phyloP scores from a whole-genome alignment of 2,329 filamentous ascomycete genomes.

The Phaeosphaeria sp. region DNA sequence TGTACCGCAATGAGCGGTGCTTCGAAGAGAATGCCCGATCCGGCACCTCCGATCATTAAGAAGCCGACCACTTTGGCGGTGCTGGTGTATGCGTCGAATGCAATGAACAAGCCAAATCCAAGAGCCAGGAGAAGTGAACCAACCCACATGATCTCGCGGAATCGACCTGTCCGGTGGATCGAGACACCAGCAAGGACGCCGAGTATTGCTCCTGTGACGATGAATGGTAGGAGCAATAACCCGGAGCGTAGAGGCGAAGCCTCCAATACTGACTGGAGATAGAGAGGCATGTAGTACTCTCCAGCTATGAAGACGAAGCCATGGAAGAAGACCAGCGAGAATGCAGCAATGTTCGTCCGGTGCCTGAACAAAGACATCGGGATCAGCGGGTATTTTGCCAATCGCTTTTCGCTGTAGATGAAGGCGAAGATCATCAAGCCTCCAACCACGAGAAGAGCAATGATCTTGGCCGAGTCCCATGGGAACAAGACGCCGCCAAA shows the following conservation, averaged over 20 bases:
- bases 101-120: slow-evolving; percentile 46
- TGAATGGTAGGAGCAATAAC: slow-evolving; percentile 68
- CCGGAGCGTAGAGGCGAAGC: slow-evolving; percentile 67
- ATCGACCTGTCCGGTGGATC: slow-evolving; percentile 55
- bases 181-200: slow-evolving; percentile 57
- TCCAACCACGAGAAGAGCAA: slow-evolving; percentile 62
- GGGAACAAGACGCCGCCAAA: slow-evolving; percentile 62
- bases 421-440: slow-evolving; percentile 59
- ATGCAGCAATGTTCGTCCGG: slow-evolving; percentile 63
- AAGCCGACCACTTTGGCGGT: slow-evolving; percentile 53
- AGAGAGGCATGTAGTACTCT: slow-evolving; percentile 76
- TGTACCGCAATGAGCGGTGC: slow-evolving; percentile 65
- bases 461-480: slow-evolving; percentile 63
- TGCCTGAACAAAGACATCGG: slow-evolving; percentile 67
- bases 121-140: slow-evolving; percentile 42
- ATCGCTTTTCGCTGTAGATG: slow-evolving; percentile 63
- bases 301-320: slow-evolving; percentile 60
- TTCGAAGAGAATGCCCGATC: slow-evolving; percentile 61
- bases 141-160: slow-evolving; percentile 47
- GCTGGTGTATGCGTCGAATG: slow-evolving; percentile 34
- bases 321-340: slow-evolving; percentile 59
- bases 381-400: slow-evolving; percentile 68
- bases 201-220: slow-evolving; percentile 51
- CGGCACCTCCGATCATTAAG: slow-evolving; percentile 59
- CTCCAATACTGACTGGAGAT: slow-evolving; percentile 72